Evolutionary conservation across 2,329 filamentous ascomycete species (phyloP).

Genomic region (Fusarium sp.): DNA sequence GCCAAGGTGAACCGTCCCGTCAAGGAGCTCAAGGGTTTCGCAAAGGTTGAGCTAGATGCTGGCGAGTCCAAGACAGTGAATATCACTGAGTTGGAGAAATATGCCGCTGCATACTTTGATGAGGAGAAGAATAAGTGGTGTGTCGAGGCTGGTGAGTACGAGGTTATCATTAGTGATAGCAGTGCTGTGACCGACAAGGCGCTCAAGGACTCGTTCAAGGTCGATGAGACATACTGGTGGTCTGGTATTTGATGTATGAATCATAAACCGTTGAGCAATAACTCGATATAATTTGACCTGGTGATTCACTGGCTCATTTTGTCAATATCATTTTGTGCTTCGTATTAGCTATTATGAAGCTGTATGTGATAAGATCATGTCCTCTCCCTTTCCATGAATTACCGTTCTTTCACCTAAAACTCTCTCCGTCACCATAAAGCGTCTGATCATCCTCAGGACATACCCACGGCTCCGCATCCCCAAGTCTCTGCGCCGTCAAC

Average conservation of each 20-base stretch:
- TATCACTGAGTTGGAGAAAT: conserved; percentile 70
- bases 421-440: neutral
- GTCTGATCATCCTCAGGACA: neutral
- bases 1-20: conserved; percentile 65
- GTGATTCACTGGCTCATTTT: neutral
- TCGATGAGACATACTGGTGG: conserved; percentile 74
- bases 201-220: conserved; percentile 63
- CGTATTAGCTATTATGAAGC: neutral
- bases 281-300: too few relatives aligned
- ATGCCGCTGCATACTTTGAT: conserved; percentile 76
- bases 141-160: conserved; percentile 72
- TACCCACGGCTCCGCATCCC: conserved; percentile 34
- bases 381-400: neutral
- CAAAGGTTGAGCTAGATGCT: conserved; percentile 70
- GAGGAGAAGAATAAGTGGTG: conserved; percentile 74
- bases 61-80: conserved; percentile 67
- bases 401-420: neutral
- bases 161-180: conserved; percentile 68
- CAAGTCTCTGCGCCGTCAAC: conserved; percentile 48
- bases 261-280: too few relatives aligned
- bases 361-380: neutral
- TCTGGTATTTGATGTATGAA: conserved; percentile 58
- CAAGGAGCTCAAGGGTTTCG: conserved; percentile 74
- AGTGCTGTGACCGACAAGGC: conserved; percentile 61
- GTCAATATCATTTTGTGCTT: neutral